Evolutionary conservation across 2,329 filamentous ascomycete species (phyloP).

Genomic region (Claviceps purpurea): DNA sequence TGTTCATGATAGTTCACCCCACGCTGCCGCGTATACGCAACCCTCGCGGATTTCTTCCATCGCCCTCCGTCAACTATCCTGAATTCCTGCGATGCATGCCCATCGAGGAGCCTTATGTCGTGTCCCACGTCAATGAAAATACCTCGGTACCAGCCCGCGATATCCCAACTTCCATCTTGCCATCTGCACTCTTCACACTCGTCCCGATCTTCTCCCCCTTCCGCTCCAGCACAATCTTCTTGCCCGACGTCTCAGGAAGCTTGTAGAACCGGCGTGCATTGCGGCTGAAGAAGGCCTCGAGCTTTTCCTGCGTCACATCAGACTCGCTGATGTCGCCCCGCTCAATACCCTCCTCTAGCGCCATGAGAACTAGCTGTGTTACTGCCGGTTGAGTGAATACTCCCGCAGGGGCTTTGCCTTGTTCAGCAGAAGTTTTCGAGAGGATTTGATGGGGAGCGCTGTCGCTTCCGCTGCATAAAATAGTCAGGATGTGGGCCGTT

Average conservation of each 20-base stretch:
- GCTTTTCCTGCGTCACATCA: slow-evolving; percentile 39
- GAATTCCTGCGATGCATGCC: neutral
- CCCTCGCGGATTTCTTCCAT: no score
- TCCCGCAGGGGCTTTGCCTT: slow-evolving; percentile 50
- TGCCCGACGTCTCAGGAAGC: slow-evolving; percentile 15
- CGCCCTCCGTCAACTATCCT: neutral
- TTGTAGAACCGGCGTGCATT: slow-evolving; percentile 43
- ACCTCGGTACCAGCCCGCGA: slow-evolving; percentile 27
- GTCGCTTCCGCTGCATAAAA: slow-evolving; percentile 33
- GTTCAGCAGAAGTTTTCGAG: slow-evolving; percentile 38
- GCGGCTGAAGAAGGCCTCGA: slow-evolving; percentile 40
- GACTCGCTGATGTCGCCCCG: slow-evolving; percentile 35
- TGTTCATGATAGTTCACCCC: no score
- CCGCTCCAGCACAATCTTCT: slow-evolving; percentile 25
- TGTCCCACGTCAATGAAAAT: slow-evolving; percentile 26
- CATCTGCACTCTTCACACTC: slow-evolving; percentile 25
- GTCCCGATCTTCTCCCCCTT: slow-evolving; percentile 26
- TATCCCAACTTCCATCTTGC: slow-evolving; percentile 28
- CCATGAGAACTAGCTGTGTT: slow-evolving; percentile 47
- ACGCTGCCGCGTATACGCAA: no score
- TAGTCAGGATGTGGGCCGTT: neutral
- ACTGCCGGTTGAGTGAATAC: slow-evolving; percentile 70
- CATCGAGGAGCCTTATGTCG: neutral
- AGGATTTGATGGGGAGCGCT: slow-evolving; percentile 49
- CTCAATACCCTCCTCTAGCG: slow-evolving; percentile 47